Evolutionary conservation across 163 green algal genomes (phyloP).

Genomic region (Scenedesmus sp.): DNA sequence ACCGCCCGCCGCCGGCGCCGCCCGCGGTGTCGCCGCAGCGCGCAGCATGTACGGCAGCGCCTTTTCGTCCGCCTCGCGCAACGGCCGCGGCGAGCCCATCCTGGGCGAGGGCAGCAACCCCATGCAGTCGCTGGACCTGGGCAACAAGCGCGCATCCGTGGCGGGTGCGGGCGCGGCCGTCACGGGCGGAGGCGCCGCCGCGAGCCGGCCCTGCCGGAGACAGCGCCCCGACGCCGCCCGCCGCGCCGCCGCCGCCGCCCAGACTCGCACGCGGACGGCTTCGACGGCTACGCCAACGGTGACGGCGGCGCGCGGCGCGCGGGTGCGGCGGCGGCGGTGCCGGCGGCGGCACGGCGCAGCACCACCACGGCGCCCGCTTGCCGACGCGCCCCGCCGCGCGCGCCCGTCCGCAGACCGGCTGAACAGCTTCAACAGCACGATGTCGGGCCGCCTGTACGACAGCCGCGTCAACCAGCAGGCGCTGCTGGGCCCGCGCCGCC

Average conservation of each 20-base stretch:
- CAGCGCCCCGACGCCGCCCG: no score
- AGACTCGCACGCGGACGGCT: conserved; percentile 5
- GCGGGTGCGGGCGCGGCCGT: neutral
- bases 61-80: conserved; percentile 26
- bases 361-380: no score
- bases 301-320: neutral
- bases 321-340: no score
- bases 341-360: no score
- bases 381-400: no score
- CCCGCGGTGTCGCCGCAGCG: neutral
- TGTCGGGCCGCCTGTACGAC: conserved; percentile 35
- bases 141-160: neutral
- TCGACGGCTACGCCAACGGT: conserved; percentile 30
- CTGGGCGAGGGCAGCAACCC: conserved; percentile 13
- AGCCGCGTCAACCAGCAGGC: conserved; percentile 57
- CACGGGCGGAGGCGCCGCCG: neutral
- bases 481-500: conserved; percentile 60
- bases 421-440: conserved; percentile 31
- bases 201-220: neutral
- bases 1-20: no score
- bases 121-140: conserved; percentile 40
- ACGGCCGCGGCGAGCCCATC: conserved; percentile 13
- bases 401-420: conserved; percentile 19
- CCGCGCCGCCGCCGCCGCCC: no score
- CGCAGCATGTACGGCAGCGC: conserved; percentile 19